These are phyloP conservation scores for Zymoseptoria passerinii DNA, from an alignment of 2,329 filamentous ascomycete species.

Conservation along the genomic window DNA sequence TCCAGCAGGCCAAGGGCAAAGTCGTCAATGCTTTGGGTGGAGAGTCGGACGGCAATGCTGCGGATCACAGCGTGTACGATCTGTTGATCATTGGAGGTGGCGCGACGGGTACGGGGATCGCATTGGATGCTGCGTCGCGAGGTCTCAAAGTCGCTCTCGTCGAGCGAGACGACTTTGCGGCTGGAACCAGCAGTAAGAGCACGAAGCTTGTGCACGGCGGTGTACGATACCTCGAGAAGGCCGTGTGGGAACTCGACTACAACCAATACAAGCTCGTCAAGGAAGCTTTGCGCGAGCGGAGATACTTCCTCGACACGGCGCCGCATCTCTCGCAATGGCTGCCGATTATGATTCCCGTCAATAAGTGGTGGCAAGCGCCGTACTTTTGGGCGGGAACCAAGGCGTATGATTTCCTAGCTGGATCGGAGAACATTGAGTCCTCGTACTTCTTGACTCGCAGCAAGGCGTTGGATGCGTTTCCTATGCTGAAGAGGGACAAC, in stretches of 20 bases:
- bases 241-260: conserved; percentile 77
- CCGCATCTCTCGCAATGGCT: conserved; percentile 74
- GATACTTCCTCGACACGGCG: conserved; percentile 74
- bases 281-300: conserved; percentile 72
- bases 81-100: conserved; percentile 71
- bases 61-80: conserved; percentile 52
- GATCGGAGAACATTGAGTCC: conserved; percentile 77
- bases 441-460: conserved; percentile 82
- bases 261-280: conserved; percentile 69
- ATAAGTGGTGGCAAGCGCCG: conserved; percentile 76
- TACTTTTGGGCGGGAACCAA: conserved; percentile 75
- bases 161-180: conserved; percentile 74
- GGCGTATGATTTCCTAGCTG: conserved; percentile 76
- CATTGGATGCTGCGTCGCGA: conserved; percentile 70
- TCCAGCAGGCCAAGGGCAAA: conserved; percentile 39
- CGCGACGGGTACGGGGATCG: conserved; percentile 71
- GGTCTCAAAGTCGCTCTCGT: conserved; percentile 73
- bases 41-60: conserved; percentile 22
- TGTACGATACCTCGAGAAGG: conserved; percentile 79
- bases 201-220: conserved; percentile 81
- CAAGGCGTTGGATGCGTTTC: conserved; percentile 78
- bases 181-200: conserved; percentile 77
- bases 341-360: conserved; percentile 73
- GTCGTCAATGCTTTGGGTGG: conserved; percentile 31
- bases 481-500: conserved; percentile 74